phyloP scores from a whole-genome alignment of 352 stramenopile species.

The Phytopythium boreale region DNA sequence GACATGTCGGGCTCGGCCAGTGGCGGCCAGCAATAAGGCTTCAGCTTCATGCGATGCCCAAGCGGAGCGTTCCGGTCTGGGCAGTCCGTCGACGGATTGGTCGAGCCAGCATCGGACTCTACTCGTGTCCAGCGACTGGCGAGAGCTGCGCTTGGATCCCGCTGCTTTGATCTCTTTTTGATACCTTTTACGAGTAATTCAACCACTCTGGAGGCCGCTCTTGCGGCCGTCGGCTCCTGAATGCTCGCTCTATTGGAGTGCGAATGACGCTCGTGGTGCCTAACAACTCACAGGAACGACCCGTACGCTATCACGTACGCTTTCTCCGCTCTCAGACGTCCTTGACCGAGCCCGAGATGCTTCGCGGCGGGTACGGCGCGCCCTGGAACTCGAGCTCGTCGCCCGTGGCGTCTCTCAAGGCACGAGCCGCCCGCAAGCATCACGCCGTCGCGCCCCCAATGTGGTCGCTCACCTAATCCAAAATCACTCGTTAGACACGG shows the following conservation, averaged over 20 bases:
- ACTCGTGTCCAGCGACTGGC: no score
- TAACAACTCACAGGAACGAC: neutral
- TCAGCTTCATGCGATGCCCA: no score
- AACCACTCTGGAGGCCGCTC: neutral
- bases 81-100: neutral
- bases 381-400: constrained; percentile 71
- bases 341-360: constrained; percentile 8
- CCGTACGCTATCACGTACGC: neutral
- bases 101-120: neutral
- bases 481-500: neutral
- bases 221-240: neutral
- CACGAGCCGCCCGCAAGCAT: constrained; percentile 31
- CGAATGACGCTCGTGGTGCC: neutral
- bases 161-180: neutral
- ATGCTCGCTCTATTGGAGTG: neutral
- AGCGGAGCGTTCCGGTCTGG: neutral
- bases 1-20: constrained; percentile 20
- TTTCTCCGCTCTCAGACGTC: neutral
- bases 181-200: neutral
- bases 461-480: constrained; percentile 30
- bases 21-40: neutral
- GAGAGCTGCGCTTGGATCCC: neutral
- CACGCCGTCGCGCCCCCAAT: constrained; percentile 44
- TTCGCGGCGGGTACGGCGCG: constrained; percentile 30
- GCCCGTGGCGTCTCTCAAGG: constrained; percentile 47